phyloP scores from a whole-genome alignment of 148 eudicot genomes.

The Persicaria maculosa region DNA sequence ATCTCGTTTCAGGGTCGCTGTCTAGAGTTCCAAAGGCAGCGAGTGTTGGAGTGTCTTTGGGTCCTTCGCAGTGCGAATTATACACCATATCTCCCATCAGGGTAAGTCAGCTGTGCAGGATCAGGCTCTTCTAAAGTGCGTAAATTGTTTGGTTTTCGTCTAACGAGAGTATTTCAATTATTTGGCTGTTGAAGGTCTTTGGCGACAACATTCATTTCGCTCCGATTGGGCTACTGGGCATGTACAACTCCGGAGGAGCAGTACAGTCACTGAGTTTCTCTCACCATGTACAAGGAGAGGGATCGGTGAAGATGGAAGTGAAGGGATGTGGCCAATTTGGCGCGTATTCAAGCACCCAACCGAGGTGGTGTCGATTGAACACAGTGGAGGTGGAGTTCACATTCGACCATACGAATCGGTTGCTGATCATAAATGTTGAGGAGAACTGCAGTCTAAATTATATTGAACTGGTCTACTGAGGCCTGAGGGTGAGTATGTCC shows the following conservation, averaged over 20 bases:
- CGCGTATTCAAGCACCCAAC: slow-evolving; percentile 35
- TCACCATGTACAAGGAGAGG: slow-evolving; percentile 10
- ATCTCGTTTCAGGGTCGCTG: not conserved
- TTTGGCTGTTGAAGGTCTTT: slow-evolving; percentile 26
- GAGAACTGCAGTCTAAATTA: slow-evolving; percentile 39
- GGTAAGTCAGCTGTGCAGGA: slow-evolving; percentile 25
- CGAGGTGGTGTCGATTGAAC: slow-evolving; percentile 31
- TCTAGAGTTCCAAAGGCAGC: slow-evolving; percentile 3
- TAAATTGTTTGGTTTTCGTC: not conserved
- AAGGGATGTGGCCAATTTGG: slow-evolving; percentile 50
- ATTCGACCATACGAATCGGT: slow-evolving; percentile 23
- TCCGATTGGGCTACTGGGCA: slow-evolving; percentile 47
- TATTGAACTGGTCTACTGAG: slow-evolving; percentile 24
- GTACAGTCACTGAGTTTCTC: slow-evolving; percentile 25
- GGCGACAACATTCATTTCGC: slow-evolving; percentile 30
- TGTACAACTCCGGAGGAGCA: slow-evolving; percentile 60
- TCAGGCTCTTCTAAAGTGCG: not conserved
- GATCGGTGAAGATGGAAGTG: slow-evolving; percentile 26
- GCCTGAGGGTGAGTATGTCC: not conserved
- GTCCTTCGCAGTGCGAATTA: slow-evolving; percentile 33
- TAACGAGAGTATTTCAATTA: not conserved
- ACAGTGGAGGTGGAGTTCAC: slow-evolving; percentile 13
- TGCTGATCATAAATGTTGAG: slow-evolving; percentile 35
- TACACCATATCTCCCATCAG: slow-evolving; percentile 41
- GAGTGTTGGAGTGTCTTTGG: slow-evolving; percentile 27